Base-by-base conservation (phyloP, 768 basidiomycete genomes). In the Boletus rubroflammeus region DNA sequence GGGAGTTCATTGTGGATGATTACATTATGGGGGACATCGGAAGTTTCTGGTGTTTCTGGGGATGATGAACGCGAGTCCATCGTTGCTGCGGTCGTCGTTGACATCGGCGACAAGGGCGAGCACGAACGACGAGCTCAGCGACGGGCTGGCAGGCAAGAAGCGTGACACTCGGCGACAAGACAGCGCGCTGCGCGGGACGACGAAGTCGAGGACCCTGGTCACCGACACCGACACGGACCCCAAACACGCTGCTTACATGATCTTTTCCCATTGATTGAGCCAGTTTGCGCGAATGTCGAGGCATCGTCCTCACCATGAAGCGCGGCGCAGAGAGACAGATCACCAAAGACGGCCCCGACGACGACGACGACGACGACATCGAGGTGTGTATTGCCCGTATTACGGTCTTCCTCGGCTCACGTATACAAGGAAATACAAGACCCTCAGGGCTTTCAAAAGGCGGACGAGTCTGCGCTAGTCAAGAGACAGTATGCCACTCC, bases 251-350 rank as follows among this genome's bases (percentile, higher is more conserved):
- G 47, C 51, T 72, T 61, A 62, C 51, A 14, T 65, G 49, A 65
- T 61, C 45, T 39, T 57, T 63, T 62, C 51, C 41, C 59, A 51
- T 57, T 45, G 13, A n/a, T 45, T 45, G 21, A 29, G 31, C 26
- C 28, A n/a, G 21, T 40, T 50, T 47, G 31, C 45, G 17, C 47
- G n/a, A 3, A 29, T 35, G 48, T 46, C 56, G 43, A 25, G 26
- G 8, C 6, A 19, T 51, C 48, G 40, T 46, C 48, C 40, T 53
- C 55, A 66, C 45, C 61, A 85, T 90, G 86, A 91, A 91, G 72
- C 81, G 89, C 67, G 79, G 77, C 51, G 89, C 89, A 66, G 89
- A 90, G 48, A 80, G 72, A 56, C 86, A 92, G 61, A 64, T 92
- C 32, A 75, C 78, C 11, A 88, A 82, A 62, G 85, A 84, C 54